A percentile compares a stretch with the other conserved stretches of the same genome.
These are phyloP conservation scores for Plasmodium berghei DNA, from an alignment of 169 alveolate species.

Conservation along the genomic window DNA sequence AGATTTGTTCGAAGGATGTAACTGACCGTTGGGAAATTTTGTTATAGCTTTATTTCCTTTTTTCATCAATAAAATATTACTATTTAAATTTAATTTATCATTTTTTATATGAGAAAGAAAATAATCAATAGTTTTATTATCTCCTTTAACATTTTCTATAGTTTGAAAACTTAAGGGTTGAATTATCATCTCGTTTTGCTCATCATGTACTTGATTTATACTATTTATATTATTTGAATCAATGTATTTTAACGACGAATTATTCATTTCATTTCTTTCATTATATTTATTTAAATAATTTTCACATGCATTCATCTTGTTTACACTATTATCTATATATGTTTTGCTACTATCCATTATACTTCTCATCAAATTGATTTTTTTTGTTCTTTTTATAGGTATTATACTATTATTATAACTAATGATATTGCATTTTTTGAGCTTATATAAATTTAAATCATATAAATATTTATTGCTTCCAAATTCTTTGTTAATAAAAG, in stretches of 20 bases:
- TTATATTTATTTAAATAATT: background rate
- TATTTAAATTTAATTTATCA: constrained; percentile 24
- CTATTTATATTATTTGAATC: background rate
- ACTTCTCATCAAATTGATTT: background rate
- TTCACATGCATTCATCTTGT: background rate
- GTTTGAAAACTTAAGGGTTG: background rate
- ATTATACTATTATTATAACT: constrained; percentile 30
- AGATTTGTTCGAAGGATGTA: background rate
- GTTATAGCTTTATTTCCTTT: background rate
- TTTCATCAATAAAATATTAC: background rate
- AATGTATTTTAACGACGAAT: background rate
- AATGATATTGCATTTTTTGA: constrained; percentile 33
- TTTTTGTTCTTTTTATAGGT: background rate
- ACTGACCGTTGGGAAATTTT: background rate
- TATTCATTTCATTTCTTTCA: background rate
- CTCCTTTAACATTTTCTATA: constrained; percentile 21
- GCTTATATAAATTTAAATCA: constrained; percentile 36
- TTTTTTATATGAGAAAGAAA: constrained; percentile 37
- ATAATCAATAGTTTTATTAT: constrained; percentile 26
- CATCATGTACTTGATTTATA: background rate
- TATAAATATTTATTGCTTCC: constrained; percentile 40
- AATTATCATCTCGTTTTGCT: background rate
- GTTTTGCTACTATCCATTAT: background rate
- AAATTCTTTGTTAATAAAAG: constrained; percentile 30
- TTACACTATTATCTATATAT: background rate